A percentile compares a stretch with the other conserved stretches of the same genome.
Evolutionary conservation across 345 rosid species (phyloP).

Genomic region (Erysimum cheiranthoides): DNA sequence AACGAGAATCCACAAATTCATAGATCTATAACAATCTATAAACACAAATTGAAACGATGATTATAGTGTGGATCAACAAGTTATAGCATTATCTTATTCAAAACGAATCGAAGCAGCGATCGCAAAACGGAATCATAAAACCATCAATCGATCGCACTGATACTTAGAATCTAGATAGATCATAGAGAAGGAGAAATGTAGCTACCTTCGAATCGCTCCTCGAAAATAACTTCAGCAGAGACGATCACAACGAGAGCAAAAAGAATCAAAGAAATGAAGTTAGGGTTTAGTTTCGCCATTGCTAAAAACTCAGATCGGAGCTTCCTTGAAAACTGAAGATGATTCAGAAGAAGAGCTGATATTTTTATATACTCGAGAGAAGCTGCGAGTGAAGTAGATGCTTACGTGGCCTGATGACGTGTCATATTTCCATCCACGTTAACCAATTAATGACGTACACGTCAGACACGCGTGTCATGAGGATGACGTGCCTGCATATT

Average conservation of each 20-base stretch:
- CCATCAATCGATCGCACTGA: constrained; percentile 3
- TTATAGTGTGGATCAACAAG: neutral
- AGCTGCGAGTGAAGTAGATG: constrained; percentile 31
- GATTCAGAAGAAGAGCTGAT: neutral
- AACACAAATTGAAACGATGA: constrained; percentile 7
- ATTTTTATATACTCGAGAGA: constrained; percentile 15
- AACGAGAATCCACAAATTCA: constrained; percentile 21
- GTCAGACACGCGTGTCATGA: constrained; percentile 47
- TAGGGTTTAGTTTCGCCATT: constrained; percentile 55
- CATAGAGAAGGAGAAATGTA: neutral
- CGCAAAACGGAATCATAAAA: constrained; percentile 8
- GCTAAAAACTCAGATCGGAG: constrained; percentile 45
- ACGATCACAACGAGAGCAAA: constrained; percentile 56
- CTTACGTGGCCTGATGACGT: constrained; percentile 23
- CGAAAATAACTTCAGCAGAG: constrained; percentile 78
- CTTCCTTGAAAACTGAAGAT: constrained; percentile 3
- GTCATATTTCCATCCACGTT: constrained; percentile 7
- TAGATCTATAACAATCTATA: constrained; percentile 18
- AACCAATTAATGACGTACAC: constrained; percentile 28
- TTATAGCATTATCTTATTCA: neutral
- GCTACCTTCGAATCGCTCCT: constrained; percentile 90
- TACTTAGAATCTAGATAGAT: neutral
- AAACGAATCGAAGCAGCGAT: neutral
- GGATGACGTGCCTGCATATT: constrained; percentile 46
- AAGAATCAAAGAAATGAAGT: constrained; percentile 44